Base-by-base conservation (phyloP, 371 early-diverging fungal species). In the Enterospora canceri region DNA sequence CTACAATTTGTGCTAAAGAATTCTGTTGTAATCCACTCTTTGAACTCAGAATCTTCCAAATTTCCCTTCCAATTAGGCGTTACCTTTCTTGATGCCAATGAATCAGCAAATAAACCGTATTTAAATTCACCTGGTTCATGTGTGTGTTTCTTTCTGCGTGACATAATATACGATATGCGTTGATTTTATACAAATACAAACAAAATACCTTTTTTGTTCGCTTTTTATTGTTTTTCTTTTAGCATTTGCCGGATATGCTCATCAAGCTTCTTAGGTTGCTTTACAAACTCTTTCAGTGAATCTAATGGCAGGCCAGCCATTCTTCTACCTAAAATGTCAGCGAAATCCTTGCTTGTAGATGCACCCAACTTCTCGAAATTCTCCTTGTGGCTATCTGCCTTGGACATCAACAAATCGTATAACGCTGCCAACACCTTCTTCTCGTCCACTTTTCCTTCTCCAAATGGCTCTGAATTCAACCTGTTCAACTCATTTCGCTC, bases 261-360 rank as follows among this genome's bases (percentile, higher is more conserved):
- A 40, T 40, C n/a, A 8, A 40, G n/a, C 40, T 40, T 40, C n/a
- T 40, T 40, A 40, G 40, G 40, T 12, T 40, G 8, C 8, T 8
- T 12, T 19, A 51, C 53, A 23, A 8, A 23, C 8, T 51, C 23
- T 8, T 8, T 5, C 12, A 51, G 8, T 8, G 8, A 18, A 3
- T 51, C 4, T 4, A 26, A 8, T 5, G 18, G 18, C 24, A 51
- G 24, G 5, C 23, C 23, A n/a, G 8, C 8, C 12, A 51, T 51
- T 18, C 8, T 18, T n/a, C 24, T 51, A 18, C n/a, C 3, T 18
- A 61, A 12, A 4, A 33, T 61, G 32, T 61, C 58, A n/a, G 80
- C 68, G 69, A 80, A 80, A 46, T 75, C 80, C 24, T 65, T 69
- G 35, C 61, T 65, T 8, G 71, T 67, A 21, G 50, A 35, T 18